Percentiles rank a stretch among this genome's conserved stretches.
These are phyloP conservation scores for Quercus glauca DNA, from an alignment of 306 rosid genomes.

Conservation along the genomic window DNA sequence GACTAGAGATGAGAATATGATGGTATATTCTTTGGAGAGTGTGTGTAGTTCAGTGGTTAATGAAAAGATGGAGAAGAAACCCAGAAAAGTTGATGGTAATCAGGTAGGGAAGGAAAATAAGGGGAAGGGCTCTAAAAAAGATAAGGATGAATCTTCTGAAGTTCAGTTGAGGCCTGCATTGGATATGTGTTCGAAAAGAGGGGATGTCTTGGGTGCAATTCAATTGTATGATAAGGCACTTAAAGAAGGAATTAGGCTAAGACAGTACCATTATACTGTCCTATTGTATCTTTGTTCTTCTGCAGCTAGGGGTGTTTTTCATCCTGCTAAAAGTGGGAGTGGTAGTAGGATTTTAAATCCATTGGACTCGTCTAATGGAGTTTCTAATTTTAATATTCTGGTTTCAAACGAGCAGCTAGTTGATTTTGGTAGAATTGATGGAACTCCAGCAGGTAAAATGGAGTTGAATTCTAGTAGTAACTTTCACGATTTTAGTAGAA, in stretches of 20 bases:
- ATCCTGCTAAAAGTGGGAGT: constrained; percentile 82
- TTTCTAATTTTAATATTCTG: constrained; percentile 6
- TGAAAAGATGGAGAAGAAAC: constrained; percentile 22
- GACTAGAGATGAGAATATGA: constrained; percentile 9
- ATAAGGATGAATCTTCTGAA: constrained; percentile 34
- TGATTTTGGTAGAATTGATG: constrained; percentile 5
- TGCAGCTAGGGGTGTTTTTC: constrained; percentile 79
- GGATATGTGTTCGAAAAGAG: constrained; percentile 84
- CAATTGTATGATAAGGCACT: constrained; percentile 59
- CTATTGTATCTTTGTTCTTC: constrained; percentile 86
- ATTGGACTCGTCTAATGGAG: constrained; percentile 31
- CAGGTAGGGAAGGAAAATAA: constrained; percentile 28
- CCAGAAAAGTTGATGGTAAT: constrained; percentile 18
- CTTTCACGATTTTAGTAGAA: constrained; percentile 5
- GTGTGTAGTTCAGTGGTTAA: constrained; percentile 3
- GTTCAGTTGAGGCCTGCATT: constrained; percentile 44
- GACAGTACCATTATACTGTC: constrained; percentile 77
- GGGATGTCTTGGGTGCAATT: constrained; percentile 73
- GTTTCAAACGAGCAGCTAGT: neutral
- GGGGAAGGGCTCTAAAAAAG: constrained; percentile 36
- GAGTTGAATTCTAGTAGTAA: constrained; percentile 15
- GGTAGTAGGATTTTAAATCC: constrained; percentile 45
- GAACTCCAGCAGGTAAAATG: constrained; percentile 6
- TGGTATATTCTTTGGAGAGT: constrained; percentile 15
- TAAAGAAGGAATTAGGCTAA: constrained; percentile 44